Percentiles rank a stretch among this genome's conserved stretches.
phyloP scores from a whole-genome alignment of 345 rosid species.

The Microcos paniculata region DNA sequence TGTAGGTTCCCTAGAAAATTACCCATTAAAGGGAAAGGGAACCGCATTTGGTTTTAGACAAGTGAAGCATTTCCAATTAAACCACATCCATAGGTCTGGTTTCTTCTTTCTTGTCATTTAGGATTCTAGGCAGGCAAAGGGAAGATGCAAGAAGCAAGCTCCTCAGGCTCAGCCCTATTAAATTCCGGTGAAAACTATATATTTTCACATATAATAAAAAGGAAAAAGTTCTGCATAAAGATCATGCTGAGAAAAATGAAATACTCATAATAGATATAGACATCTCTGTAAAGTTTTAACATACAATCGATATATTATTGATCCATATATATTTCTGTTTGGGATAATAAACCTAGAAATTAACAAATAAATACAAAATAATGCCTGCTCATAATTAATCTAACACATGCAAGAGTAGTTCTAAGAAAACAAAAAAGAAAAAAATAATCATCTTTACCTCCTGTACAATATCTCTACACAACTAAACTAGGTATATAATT shows the following conservation, averaged over 20 bases:
- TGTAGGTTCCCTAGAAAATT: not conserved
- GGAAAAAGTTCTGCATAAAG: not conserved
- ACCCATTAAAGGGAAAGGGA: not conserved
- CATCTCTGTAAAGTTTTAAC: not conserved
- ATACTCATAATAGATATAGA: not conserved
- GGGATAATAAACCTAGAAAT: not conserved
- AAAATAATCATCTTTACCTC: not conserved
- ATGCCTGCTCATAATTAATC: not conserved
- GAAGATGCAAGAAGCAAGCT: not conserved
- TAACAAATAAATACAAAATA: slow-evolving; percentile 2
- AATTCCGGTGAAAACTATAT: not conserved
- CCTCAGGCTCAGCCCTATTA: not conserved
- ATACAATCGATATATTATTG: not conserved
- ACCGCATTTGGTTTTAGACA: not conserved
- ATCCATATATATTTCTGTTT: not conserved
- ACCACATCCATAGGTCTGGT: not conserved
- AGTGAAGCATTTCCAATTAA: not conserved
- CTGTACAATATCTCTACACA: slow-evolving; percentile 8
- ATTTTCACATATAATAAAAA: not conserved
- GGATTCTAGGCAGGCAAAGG: not conserved
- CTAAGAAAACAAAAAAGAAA: not conserved
- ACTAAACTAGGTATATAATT: not conserved
- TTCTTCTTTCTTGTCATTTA: not conserved
- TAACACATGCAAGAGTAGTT: not conserved
- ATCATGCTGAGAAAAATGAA: not conserved